Base-by-base conservation (phyloP, 176 grass and related monocot genomes). In the Rhynchospora breviuscula region DNA sequence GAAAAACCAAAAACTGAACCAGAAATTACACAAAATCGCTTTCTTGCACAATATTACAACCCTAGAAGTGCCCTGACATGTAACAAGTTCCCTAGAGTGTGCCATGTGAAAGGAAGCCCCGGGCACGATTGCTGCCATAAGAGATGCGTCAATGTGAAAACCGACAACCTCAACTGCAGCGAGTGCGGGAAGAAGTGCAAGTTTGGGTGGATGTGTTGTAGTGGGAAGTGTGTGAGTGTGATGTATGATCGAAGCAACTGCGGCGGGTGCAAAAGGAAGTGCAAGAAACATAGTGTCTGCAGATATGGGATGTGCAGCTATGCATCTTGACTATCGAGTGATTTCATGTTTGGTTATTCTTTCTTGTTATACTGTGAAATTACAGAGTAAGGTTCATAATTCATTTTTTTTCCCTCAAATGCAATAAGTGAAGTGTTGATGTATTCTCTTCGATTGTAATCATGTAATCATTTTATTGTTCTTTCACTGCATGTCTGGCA, bases 301-400 rank as follows among this genome's bases (percentile, higher is more conserved):
- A 61, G 17, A n/a, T 81, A 74, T 22, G 85, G 85, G 79, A 87
- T 87, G 85, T 87, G 85, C 17, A 72, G 64, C 52, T 87, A 87
- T 63, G 85, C 77, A 33, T 82, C 59, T 67, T 82, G 80, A 82
- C 21, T 49, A 40, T 67, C 67, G 80, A 82, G 45, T 49, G 79
- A 29, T 46, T 65, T 81, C 49, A 18, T 11, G 10, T 48, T 63
- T n/a, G 6, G 45, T 67, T 52, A 46, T 82, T 81, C 29, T 64
- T 82, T 67, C 66, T 13, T 65, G 43, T 29, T 65, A 82, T 19
- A 67, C 14, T 12, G 47, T 67, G 12, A 67, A 29, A 26, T 26
- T 74, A 52, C 10, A 31, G 35, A 26, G 29, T 14, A 54, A 56
- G 73, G 17, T 77, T 77, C 13, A 4, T 51, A 46, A 11, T 14